A percentile compares a stretch with the other conserved stretches of the same genome.
phyloP scores from a whole-genome alignment of 129 eudicot species.

The Smallanthus sonchifolius region DNA sequence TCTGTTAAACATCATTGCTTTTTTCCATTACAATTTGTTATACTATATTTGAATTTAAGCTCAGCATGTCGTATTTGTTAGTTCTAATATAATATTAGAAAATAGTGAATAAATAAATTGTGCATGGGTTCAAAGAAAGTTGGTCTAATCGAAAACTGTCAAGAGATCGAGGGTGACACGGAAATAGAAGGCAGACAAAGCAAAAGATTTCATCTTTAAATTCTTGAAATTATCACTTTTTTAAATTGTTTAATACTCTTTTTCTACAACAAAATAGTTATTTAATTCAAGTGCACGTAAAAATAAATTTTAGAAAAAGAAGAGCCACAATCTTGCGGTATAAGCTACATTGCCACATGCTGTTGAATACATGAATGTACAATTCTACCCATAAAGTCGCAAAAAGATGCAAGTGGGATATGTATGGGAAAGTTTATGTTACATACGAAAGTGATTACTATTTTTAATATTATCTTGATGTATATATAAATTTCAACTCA shows the following conservation, averaged over 20 bases:
- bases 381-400: background rate
- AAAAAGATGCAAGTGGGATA: conserved; percentile 9
- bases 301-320: background rate
- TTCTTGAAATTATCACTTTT: background rate
- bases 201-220: conserved; percentile 15
- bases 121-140: background rate
- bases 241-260: background rate
- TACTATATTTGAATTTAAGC: background rate
- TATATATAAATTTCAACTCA: background rate
- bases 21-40: background rate
- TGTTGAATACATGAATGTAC: conserved; percentile 5
- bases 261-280: background rate
- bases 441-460: background rate
- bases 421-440: conserved; percentile 10
- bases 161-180: background rate
- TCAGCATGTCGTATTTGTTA: too few species aligned
- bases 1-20: background rate
- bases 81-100: background rate
- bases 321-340: background rate
- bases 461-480: background rate
- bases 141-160: conserved; percentile 4
- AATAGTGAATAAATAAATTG: background rate
- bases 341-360: background rate
- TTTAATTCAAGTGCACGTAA: background rate
- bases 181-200: conserved; percentile 13